These are phyloP conservation scores for Hanseniaspora jakobsenii DNA, from an alignment of 805 yeast species.

Conservation along the genomic window DNA sequence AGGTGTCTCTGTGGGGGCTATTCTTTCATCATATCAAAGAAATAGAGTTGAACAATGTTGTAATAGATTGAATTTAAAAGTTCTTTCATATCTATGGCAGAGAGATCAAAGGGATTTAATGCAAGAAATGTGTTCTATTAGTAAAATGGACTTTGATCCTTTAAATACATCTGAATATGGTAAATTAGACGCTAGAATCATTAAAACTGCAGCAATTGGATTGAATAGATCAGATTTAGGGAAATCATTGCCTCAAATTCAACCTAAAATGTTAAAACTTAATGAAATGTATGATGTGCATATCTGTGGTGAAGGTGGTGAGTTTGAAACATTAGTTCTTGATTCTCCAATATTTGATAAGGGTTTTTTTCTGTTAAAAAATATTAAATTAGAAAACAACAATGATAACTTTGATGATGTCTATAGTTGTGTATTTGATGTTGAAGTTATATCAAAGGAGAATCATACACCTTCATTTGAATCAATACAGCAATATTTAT, in stretches of 20 bases:
- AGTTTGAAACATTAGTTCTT: conserved; percentile 82
- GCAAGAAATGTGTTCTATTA: conserved; percentile 56
- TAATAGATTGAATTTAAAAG: conserved; percentile 50
- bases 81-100: conserved; percentile 81
- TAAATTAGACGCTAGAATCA: conserved; percentile 61
- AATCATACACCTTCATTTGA: too few relatives aligned
- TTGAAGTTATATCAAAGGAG: conserved; percentile 35
- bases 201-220: conserved; percentile 92
- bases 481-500: too few relatives aligned
- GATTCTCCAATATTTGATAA: conserved; percentile 75
- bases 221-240: conserved; percentile 57
- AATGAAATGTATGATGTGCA: conserved; percentile 68
- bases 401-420: conserved; percentile 46
- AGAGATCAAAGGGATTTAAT: conserved; percentile 67
- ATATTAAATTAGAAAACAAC: conserved; percentile 30
- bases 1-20: conserved; percentile 93
- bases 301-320: conserved; percentile 98
- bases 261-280: conserved; percentile 44
- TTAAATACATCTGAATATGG: conserved; percentile 14
- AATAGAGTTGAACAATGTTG: conserved; percentile 90
- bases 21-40: conserved; percentile 87
- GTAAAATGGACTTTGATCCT: conserved; percentile 22
- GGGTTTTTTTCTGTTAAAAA: conserved; percentile 23
- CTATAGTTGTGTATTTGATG: conserved; percentile 48
- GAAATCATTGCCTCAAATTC: conserved; percentile 47